Percentiles rank a stretch among this genome's conserved stretches.
phyloP scores from a whole-genome alignment of 345 rosid species.

The Salix suchowensis region DNA sequence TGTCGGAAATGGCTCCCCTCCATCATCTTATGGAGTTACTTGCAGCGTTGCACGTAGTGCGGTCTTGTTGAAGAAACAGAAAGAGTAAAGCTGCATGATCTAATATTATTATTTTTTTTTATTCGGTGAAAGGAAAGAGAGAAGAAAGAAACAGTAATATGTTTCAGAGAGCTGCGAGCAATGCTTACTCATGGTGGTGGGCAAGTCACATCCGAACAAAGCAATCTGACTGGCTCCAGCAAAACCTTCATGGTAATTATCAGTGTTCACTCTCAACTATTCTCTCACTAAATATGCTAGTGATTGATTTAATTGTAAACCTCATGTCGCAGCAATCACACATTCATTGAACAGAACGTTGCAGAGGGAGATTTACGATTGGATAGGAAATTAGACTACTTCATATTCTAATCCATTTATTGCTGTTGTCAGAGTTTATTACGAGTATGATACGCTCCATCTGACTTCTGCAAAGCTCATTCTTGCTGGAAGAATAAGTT shows the following conservation, averaged over 20 bases:
- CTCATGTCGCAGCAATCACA: background rate
- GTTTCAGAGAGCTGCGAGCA: conserved; percentile 76
- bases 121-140: background rate
- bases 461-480: background rate
- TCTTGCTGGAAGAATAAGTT: background rate
- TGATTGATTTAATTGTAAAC: background rate
- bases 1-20: background rate
- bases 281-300: background rate
- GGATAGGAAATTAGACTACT: background rate
- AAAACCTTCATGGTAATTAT: conserved; percentile 55
- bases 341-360: background rate
- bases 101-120: no score
- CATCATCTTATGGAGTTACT: background rate
- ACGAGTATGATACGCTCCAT: background rate
- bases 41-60: background rate
- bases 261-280: background rate
- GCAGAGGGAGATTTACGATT: background rate
- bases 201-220: conserved; percentile 83
- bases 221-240: conserved; percentile 85
- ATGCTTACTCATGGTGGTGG: conserved; percentile 96
- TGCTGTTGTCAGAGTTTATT: no score
- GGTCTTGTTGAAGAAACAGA: background rate
- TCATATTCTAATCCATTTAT: background rate
- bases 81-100: background rate
- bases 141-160: conserved; percentile 16